A percentile compares a stretch with the other conserved stretches of the same genome.
Conservation (phyloP, 2,329 filamentous ascomycete species). For the Leptographium flavum region DNA sequence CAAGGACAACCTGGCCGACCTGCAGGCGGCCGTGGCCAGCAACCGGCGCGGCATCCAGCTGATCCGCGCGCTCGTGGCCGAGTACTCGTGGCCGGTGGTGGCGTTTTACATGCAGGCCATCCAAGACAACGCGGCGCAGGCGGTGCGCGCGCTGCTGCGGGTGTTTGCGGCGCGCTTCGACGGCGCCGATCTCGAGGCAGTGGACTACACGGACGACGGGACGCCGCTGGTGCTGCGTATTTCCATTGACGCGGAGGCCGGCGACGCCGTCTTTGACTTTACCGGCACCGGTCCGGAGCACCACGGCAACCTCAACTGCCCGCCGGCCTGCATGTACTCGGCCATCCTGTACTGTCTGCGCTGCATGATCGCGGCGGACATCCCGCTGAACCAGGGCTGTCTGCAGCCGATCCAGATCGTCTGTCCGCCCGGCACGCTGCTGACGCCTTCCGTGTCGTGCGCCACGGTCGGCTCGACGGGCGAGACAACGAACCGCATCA, state of each 20-base stretch:
- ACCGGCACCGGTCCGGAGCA: constrained; percentile 19
- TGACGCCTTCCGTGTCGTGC: constrained; percentile 19
- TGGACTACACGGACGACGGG: constrained; percentile 25
- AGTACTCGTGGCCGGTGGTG: constrained; percentile 34
- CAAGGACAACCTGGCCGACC: constrained; percentile 41
- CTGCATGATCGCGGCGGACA: constrained; percentile 20
- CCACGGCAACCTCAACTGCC: constrained; percentile 8
- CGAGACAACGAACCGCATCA: constrained; percentile 28
- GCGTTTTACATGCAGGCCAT: constrained; percentile 57
- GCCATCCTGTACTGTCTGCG: constrained; percentile 24
- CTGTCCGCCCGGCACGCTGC: too few relatives aligned
- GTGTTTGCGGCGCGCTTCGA: constrained; percentile 42
- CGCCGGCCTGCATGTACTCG: constrained; percentile 4
- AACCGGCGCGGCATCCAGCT: constrained; percentile 63
- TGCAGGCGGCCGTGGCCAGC: constrained; percentile 61
- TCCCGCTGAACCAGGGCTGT: constrained; percentile 24
- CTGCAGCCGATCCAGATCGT: constrained; percentile 19
- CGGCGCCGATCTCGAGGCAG: constrained; percentile 13
- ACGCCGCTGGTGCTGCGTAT: constrained; percentile 19
- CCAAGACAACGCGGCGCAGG: constrained; percentile 59
- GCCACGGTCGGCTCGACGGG: constrained; percentile 12
- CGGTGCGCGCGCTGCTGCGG: constrained; percentile 57
- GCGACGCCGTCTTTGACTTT: constrained; percentile 21
- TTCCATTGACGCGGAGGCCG: constrained; percentile 15
- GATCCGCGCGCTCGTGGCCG: too few relatives aligned